A percentile compares a stretch with the other conserved stretches of the same genome.
phyloP scores from a whole-genome alignment of 805 yeast species.

The Henningerozyma blattae region DNA sequence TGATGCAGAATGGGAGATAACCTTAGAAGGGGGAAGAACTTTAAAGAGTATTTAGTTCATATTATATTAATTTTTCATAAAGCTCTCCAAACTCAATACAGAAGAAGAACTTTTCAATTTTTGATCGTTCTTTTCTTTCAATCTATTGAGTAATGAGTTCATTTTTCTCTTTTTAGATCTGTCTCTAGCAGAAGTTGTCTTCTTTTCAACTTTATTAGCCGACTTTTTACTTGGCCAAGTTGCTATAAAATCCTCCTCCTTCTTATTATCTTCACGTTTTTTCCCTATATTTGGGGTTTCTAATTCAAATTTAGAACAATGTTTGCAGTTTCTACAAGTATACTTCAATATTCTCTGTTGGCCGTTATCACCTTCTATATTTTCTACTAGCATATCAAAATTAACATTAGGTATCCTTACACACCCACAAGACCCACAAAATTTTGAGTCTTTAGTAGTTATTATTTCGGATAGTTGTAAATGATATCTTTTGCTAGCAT shows the following conservation, averaged over 20 bases:
- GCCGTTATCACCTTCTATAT: conserved; percentile 4
- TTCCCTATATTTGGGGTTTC: neutral
- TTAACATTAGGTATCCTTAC: conserved; percentile 23
- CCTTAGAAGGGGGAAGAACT: too few species aligned
- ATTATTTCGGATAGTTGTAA: conserved; percentile 14
- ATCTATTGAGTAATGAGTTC: conserved; percentile 30
- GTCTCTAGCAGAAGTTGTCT: conserved; percentile 22
- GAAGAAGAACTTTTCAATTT: conserved; percentile 23
- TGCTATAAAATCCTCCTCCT: conserved; percentile 11
- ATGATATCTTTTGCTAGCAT: conserved; percentile 19
- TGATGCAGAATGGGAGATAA: too few species aligned
- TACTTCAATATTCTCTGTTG: conserved; percentile 12
- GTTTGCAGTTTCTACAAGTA: conserved; percentile 21
- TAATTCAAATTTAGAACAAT: conserved; percentile 8
- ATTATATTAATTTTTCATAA: conserved; percentile 26
- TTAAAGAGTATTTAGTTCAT: too few species aligned
- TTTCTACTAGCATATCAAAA: conserved; percentile 15
- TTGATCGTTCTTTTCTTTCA: conserved; percentile 31
- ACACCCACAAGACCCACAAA: conserved; percentile 22
- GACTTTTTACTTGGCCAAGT: conserved; percentile 12
- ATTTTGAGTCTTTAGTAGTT: conserved; percentile 12
- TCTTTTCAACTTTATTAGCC: conserved; percentile 2
- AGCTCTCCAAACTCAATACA: conserved; percentile 37
- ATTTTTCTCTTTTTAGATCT: conserved; percentile 37
- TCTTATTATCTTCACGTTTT: neutral